Evolutionary conservation across 441 rosid genomes (phyloP).

Genomic region (Croton setiger): DNA sequence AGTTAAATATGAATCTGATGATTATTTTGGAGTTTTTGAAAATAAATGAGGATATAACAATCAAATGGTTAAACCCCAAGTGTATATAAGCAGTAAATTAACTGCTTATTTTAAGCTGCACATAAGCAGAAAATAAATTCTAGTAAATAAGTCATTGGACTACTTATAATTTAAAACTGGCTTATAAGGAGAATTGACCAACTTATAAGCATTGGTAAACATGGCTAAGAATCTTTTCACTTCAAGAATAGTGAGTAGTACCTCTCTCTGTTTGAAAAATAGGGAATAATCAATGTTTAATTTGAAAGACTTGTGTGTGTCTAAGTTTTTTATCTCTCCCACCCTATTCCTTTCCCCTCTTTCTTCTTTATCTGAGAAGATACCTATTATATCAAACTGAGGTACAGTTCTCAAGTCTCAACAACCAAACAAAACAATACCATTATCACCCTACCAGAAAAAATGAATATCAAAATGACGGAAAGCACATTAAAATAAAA

Average conservation of each 20-base stretch:
- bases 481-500: conserved; percentile 12
- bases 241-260: not conserved
- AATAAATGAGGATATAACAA: too few relatives aligned
- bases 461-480: conserved; percentile 1
- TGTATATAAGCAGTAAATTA: too few relatives aligned
- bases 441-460: conserved; percentile 9
- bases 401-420: not conserved
- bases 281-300: not conserved
- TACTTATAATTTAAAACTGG: too few relatives aligned
- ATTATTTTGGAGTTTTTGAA: too few relatives aligned
- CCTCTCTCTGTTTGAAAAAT: not conserved
- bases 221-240: not conserved
- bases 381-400: not conserved
- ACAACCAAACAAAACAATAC: not conserved
- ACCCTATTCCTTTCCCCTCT: not conserved
- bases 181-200: too few relatives aligned
- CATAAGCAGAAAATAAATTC: too few relatives aligned
- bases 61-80: too few relatives aligned
- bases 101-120: too few relatives aligned
- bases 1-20: too few relatives aligned
- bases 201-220: too few relatives aligned
- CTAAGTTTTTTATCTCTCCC: not conserved
- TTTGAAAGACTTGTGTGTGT: not conserved
- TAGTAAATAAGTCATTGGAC: too few relatives aligned
- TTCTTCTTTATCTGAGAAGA: not conserved